Conservation (phyloP, 2,329 filamentous ascomycete species). For the Aspergillus candidus region DNA sequence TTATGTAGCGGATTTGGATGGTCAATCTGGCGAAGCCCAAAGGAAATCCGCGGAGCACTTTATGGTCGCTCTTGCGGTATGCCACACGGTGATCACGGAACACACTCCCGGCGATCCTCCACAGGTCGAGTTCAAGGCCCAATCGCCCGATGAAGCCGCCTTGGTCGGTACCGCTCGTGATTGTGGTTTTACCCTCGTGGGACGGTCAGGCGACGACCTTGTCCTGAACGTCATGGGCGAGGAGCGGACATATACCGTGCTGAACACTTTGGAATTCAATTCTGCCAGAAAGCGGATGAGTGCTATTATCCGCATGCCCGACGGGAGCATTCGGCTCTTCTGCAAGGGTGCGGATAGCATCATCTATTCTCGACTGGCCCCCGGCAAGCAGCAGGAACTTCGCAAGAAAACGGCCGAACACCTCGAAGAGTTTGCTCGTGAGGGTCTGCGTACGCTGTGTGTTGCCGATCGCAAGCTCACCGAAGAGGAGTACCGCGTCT, state of each 20-base stretch:
- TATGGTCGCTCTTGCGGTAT: constrained; percentile 92
- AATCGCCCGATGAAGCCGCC: constrained; percentile 93
- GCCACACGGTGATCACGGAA: constrained; percentile 93
- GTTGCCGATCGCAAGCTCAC: constrained; percentile 76
- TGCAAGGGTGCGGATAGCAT: constrained; percentile 98
- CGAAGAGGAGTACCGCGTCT: constrained; percentile 76
- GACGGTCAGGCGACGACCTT: constrained; percentile 71
- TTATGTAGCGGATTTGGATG: constrained; percentile 75
- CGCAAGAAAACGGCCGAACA: constrained; percentile 82
- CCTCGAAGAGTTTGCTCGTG: constrained; percentile 91
- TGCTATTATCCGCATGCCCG: constrained; percentile 89
- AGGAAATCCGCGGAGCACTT: constrained; percentile 75
- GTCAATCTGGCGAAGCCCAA: constrained; percentile 70
- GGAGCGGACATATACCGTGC: constrained; percentile 75
- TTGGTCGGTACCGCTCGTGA: constrained; percentile 91
- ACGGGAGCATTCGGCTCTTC: constrained; percentile 81
- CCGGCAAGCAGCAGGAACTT: constrained; percentile 78
- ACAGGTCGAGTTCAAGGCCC: constrained; percentile 89
- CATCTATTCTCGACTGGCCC: constrained; percentile 85
- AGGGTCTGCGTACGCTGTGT: constrained; percentile 90
- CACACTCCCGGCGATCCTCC: constrained; percentile 83
- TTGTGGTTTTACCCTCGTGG: constrained; percentile 88
- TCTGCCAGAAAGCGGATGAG: constrained; percentile 97
- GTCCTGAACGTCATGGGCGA: constrained; percentile 80
- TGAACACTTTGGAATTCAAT: constrained; percentile 97